phyloP scores from a whole-genome alignment of 2,329 filamentous ascomycete genomes.

The Lojkania enalia region DNA sequence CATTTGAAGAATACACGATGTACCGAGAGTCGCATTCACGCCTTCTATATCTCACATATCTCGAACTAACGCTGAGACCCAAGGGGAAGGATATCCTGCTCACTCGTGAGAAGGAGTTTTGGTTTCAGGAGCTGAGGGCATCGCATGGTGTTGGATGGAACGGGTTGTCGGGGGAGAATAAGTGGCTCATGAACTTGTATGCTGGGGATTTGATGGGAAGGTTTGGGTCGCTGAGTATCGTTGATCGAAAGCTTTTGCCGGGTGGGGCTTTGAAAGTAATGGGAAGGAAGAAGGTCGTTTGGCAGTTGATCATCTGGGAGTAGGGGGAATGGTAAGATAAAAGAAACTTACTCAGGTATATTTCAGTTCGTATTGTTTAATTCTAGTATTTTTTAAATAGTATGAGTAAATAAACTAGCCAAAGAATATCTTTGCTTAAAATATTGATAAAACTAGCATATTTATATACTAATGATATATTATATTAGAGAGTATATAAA shows the following conservation, averaged over 20 bases:
- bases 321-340: too few relatives aligned
- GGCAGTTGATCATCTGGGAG: conserved; percentile 22
- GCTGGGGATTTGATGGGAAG: conserved; percentile 24
- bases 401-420: too few relatives aligned
- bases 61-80: conserved; percentile 11
- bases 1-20: conserved; percentile 13
- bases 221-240: conserved; percentile 28
- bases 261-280: conserved; percentile 29
- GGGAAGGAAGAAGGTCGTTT: conserved; percentile 27
- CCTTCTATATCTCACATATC: conserved; percentile 5
- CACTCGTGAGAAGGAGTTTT: conserved; percentile 10
- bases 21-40: conserved; percentile 8
- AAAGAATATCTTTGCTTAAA: too few relatives aligned
- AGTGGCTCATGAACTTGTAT: conserved; percentile 47
- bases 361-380: too few relatives aligned
- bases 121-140: conserved; percentile 12
- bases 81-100: conserved; percentile 7
- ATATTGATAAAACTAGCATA: too few relatives aligned
- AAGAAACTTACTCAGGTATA: too few relatives aligned
- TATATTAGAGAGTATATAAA: too few relatives aligned
- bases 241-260: conserved; percentile 28
- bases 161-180: conserved; percentile 13
- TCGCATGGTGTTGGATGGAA: conserved; percentile 9
- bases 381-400: too few relatives aligned
- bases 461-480: too few relatives aligned